Base-by-base conservation (phyloP, 805 yeast genomes). In the Candida peoriensis region DNA sequence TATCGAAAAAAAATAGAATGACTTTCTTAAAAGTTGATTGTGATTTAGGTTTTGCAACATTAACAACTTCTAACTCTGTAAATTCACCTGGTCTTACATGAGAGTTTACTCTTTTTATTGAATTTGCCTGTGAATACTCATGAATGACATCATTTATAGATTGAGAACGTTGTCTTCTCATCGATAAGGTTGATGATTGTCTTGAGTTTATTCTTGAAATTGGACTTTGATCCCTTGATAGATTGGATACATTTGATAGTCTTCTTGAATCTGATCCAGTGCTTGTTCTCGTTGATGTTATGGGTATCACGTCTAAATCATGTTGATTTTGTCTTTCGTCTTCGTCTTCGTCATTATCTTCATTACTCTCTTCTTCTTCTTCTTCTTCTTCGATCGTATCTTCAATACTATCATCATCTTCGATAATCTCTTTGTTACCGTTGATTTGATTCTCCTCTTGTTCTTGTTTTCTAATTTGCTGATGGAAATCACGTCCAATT, bases 401-500 rank as follows among this genome's bases (percentile, higher is more conserved):
- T 22, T 33, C 17, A 13, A 33, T 36, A 14, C 9, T 18, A 8
- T 27, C 35, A 7, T n/a, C 25, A 10, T 11, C 19, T 12, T 28
- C 32, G 20, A 10, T 12, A 13, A 28, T 32, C 14, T 19, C 16
- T 10, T 9, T 21, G 11, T 13, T 29, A 20, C 9, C 11, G 13
- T n/a, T 25, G 24, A 8, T 18, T 2, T 15, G 13, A 18, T 32
- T 25, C 24, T 20, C 25, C n/a, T 22, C 17, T 6, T 21, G 18
- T 21, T 7, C 26, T 17, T 17, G 8, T 28, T 82, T 56, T 88
- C 97, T 59, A 70, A 64, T 37, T 76, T 47, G 46, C 27, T 37
- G 31, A 13, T 37, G 30, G 21, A 42, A 82, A 55, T 88, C 97
- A 59, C 70, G 64, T 37, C 76, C 83, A 17, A 87, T 68, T 36